Conservation (phyloP, 768 basidiomycete species). For the Lentinula aciculospora region DNA sequence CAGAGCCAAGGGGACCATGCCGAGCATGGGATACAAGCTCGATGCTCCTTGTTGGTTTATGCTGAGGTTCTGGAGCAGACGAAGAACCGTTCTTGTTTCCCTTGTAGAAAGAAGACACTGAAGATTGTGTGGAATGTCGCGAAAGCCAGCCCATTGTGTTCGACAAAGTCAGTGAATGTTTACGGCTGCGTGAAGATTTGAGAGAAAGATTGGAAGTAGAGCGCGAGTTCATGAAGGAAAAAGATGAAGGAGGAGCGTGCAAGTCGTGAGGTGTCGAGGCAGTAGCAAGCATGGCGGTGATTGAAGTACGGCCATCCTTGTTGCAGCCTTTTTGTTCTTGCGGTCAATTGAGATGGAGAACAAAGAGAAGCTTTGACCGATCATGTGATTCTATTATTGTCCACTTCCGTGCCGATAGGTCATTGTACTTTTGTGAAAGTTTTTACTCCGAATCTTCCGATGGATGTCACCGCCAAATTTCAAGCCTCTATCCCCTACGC, state of each 20-base stretch:
- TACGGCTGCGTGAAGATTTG: slow-evolving; percentile 17
- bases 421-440: not conserved
- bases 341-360: not conserved
- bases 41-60: slow-evolving; percentile 35
- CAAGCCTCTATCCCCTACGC: slow-evolving; percentile 41
- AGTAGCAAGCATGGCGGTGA: slow-evolving; percentile 16
- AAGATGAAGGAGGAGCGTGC: slow-evolving; percentile 17
- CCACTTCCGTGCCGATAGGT: no score
- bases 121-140: slow-evolving; percentile 28
- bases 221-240: slow-evolving; percentile 12
- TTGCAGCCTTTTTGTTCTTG: slow-evolving; percentile 8
- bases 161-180: slow-evolving; percentile 31
- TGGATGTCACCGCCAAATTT: slow-evolving; percentile 21
- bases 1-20: slow-evolving; percentile 54
- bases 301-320: slow-evolving; percentile 10
- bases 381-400: not conserved
- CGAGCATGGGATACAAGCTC: slow-evolving; percentile 26
- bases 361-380: not conserved
- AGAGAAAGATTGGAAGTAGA: slow-evolving; percentile 19
- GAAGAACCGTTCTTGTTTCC: slow-evolving; percentile 23
- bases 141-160: slow-evolving; percentile 51
- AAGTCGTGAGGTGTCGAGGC: slow-evolving; percentile 17
- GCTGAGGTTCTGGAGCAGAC: slow-evolving; percentile 31
- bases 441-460: not conserved
- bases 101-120: slow-evolving; percentile 20